Conservation (phyloP, 2,329 filamentous ascomycete genomes). For the Fusarium protoensiforme region DNA sequence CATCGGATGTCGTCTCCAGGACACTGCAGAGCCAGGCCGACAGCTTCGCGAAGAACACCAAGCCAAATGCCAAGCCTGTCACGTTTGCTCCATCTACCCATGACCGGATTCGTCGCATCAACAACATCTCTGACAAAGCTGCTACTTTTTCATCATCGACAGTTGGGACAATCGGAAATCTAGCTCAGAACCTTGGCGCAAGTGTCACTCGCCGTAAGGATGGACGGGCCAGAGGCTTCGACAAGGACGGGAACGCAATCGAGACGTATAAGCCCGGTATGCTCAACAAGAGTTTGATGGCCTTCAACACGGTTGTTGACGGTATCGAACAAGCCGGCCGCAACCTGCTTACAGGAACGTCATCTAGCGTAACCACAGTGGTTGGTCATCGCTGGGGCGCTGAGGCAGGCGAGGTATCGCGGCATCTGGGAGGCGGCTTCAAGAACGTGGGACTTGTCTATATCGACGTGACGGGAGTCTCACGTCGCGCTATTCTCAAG, state of each 20-base stretch:
- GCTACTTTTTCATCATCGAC: constrained; percentile 86
- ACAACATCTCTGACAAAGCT: constrained; percentile 83
- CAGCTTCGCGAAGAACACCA: constrained; percentile 81
- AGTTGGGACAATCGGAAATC: constrained; percentile 82
- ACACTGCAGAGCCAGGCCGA: constrained; percentile 82
- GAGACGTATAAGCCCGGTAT: constrained; percentile 86
- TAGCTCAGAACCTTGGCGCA: constrained; percentile 92
- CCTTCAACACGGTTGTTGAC: constrained; percentile 93
- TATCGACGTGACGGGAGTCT: constrained; percentile 95
- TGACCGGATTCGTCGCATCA: constrained; percentile 86
- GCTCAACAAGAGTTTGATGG: constrained; percentile 95
- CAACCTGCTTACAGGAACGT: constrained; percentile 78
- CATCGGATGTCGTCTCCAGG: constrained; percentile 82
- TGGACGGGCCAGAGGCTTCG: constrained; percentile 68
- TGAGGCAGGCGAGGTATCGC: constrained; percentile 84
- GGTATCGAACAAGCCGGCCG: constrained; percentile 90
- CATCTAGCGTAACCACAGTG: constrained; percentile 83
- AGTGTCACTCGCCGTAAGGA: constrained; percentile 67
- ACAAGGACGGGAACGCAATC: constrained; percentile 74
- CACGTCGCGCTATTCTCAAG: constrained; percentile 88
- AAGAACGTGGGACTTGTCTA: constrained; percentile 98
- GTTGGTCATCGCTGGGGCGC: constrained; percentile 90
- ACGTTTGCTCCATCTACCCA: constrained; percentile 90
- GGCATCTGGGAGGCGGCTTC: constrained; percentile 82
- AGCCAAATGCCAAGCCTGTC: constrained; percentile 82